These are phyloP conservation scores for Endocarpon pusillum DNA, from an alignment of 495 filamentous ascomycete genomes.

Conservation along the genomic window DNA sequence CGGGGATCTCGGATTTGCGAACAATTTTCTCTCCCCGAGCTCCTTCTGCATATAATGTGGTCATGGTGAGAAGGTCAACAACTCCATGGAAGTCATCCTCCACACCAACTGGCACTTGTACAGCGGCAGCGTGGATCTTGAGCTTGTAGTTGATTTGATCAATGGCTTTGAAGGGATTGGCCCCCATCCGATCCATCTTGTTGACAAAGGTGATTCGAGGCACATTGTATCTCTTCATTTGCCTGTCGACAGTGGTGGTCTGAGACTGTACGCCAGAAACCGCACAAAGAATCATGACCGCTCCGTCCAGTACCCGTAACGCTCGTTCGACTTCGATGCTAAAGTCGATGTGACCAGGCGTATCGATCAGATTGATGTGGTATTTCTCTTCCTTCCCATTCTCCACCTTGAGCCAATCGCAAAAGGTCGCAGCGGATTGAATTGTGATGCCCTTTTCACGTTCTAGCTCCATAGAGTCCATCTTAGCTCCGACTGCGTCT, in stretches of 20 bases:
- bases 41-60: slow-evolving; percentile 80
- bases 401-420: slow-evolving; percentile 84
- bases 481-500: slow-evolving; percentile 93
- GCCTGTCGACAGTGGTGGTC: slow-evolving; percentile 94
- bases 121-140: slow-evolving; percentile 75
- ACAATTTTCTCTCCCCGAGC: slow-evolving; percentile 53
- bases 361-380: slow-evolving; percentile 98
- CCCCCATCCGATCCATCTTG: slow-evolving; percentile 99
- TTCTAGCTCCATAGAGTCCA: slow-evolving; percentile 99
- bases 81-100: slow-evolving; percentile 92
- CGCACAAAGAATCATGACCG: slow-evolving; percentile 96
- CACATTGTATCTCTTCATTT: slow-evolving; percentile 97
- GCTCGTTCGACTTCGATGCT: slow-evolving; percentile 98
- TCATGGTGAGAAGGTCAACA: slow-evolving; percentile 86
- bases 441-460: slow-evolving; percentile 98
- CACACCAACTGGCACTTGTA: slow-evolving; percentile 87
- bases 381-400: slow-evolving; percentile 72
- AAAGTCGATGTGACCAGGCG: slow-evolving; percentile 97
- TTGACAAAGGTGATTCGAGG: slow-evolving; percentile 93
- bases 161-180: slow-evolving; percentile 94
- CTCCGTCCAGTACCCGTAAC: slow-evolving; percentile 87
- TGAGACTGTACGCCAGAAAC: slow-evolving; percentile 95
- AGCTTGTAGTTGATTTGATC: slow-evolving; percentile 96
- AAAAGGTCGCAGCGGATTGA: slow-evolving; percentile 93
- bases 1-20: slow-evolving; percentile 65